Conservation (phyloP, 2,329 filamentous ascomycete genomes). For the Akanthomyces dipterigenus region DNA sequence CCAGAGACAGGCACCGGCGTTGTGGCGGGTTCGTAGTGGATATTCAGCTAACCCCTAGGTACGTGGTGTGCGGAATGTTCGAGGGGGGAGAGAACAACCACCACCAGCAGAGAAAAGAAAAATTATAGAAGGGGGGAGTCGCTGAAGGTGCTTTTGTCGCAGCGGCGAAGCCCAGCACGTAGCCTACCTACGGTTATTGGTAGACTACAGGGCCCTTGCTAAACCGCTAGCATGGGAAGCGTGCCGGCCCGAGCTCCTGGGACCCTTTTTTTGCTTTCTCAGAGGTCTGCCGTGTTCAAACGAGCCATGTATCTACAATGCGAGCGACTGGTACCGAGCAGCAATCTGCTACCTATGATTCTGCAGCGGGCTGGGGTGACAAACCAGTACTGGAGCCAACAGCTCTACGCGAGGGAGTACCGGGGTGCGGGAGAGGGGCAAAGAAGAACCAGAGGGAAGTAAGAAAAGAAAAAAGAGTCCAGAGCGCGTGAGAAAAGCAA, state of each 20-base stretch:
- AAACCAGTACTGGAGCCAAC: neutral
- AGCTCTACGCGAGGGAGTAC: neutral
- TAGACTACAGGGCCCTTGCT: neutral
- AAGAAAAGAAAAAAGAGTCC: neutral
- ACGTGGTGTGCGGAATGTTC: neutral
- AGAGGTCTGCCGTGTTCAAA: neutral
- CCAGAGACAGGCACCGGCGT: conserved; percentile 4
- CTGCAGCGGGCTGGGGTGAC: neutral
- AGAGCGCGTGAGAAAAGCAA: conserved; percentile 4
- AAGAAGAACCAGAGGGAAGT: neutral
- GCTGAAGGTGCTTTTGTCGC: neutral
- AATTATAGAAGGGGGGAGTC: neutral
- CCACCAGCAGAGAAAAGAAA: neutral
- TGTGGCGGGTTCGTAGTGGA: neutral
- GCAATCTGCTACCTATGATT: neutral
- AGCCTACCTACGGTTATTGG: neutral
- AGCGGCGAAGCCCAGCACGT: neutral
- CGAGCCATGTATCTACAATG: neutral
- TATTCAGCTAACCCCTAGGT: neutral
- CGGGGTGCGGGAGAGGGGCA: neutral
- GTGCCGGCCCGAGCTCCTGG: neutral
- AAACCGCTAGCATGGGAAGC: neutral
- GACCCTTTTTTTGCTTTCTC: neutral
- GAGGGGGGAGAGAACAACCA: neutral
- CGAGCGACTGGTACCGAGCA: neutral